Evolutionary conservation across 306 rosid species (phyloP), one percentile per base, ranked within the genome.

Genomic region (Cucurbita ficifolia): DNA sequence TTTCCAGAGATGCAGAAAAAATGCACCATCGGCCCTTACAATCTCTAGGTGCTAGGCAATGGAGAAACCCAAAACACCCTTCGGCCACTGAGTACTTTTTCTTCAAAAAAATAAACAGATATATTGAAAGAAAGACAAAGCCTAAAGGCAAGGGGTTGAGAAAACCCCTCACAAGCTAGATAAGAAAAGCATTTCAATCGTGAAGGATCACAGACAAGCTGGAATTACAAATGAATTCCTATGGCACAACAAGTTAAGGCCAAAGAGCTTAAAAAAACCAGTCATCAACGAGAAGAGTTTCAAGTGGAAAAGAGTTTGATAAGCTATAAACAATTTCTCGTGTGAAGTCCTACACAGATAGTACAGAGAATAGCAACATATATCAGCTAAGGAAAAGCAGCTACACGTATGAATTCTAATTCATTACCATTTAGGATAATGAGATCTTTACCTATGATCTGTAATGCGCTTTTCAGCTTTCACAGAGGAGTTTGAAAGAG

Each of bases 401-500:
- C 29, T 49, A 29, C 4, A 29, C 12, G 58, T 70, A 4, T 49
- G 57, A 48, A 70, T 51, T 38, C 57, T 61, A 29, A 33, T 56
- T 67, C 69, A 45, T 3, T 24, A 40, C 46, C 77, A 74, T 58
- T 74, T 12, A 70, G 52, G 8, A 55, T 18, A 45, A 61, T 62
- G 55, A 36, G 61, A 64, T 21, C 77, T 51, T 64, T 79, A 95
- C 99, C 99, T 91, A 76, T 89, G 83, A 49, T 95, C 99, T 77
- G 86, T 80, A 82, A 95, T 91, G 77, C 97, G 99, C 81, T 89
- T 95, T 83, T 91, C 97, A 76, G 99, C 88, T 82, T 89, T 95
- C 78, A 80, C 79, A 73, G 91, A 87, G 73, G 99, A 95, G 85
- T 90, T 91, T 51, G 96, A 81, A 79, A 95, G 99, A 78, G 99